Evolutionary conservation across 257 asterid genomes (phyloP).

Genomic region (Mentha longifolia): DNA sequence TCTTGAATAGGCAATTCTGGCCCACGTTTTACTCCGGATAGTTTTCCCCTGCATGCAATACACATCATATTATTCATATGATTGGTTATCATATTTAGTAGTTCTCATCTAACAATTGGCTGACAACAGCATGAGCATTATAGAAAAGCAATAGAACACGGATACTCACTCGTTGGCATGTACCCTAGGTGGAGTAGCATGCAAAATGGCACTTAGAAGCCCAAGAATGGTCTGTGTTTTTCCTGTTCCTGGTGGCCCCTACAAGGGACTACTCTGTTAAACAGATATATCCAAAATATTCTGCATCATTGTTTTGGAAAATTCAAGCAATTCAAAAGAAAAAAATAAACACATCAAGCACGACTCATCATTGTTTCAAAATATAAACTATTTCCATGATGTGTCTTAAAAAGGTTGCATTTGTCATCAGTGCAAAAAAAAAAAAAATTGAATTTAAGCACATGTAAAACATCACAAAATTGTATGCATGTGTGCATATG

Average conservation of each 20-base stretch:
- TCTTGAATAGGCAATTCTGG: constrained; percentile 69
- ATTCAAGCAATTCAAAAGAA: constrained; percentile 1
- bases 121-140: constrained; percentile 28
- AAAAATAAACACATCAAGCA: constrained; percentile 24
- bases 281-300: constrained; percentile 24
- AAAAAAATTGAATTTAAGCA: background rate
- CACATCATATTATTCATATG: constrained; percentile 13
- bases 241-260: constrained; percentile 99
- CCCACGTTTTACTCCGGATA: constrained; percentile 54
- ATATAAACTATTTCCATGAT: background rate
- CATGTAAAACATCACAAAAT: background rate
- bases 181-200: constrained; percentile 95
- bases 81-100: constrained; percentile 21
- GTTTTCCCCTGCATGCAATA: constrained; percentile 58
- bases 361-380: constrained; percentile 4
- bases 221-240: constrained; percentile 99
- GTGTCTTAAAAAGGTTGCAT: background rate
- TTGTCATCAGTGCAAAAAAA: background rate
- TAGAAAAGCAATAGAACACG: constrained; percentile 19
- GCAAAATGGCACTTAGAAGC: constrained; percentile 90
- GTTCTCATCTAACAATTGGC: constrained; percentile 24
- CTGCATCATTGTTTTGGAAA: constrained; percentile 24
- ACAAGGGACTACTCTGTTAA: constrained; percentile 47
- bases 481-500: background rate
- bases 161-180: constrained; percentile 64